A percentile compares a stretch with the other conserved stretches of the same genome.
Conservation (phyloP, 2,329 filamentous ascomycete genomes). For the Ceratocystis cacaofunesta region DNA sequence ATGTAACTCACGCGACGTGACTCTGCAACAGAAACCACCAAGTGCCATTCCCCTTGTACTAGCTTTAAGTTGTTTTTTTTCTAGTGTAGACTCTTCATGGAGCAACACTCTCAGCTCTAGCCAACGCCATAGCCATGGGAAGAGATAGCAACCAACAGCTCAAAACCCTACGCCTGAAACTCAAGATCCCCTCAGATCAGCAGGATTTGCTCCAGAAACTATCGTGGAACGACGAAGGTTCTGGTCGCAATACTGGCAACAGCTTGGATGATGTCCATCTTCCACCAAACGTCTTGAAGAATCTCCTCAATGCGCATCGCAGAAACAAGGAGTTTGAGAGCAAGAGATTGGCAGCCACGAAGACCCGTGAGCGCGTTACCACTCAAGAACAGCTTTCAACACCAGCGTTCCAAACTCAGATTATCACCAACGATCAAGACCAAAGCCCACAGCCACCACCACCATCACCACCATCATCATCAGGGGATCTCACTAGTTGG, state of each 20-base stretch:
- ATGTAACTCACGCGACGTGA: constrained; percentile 3
- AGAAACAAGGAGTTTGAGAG: neutral
- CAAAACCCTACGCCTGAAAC: neutral
- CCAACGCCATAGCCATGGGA: neutral
- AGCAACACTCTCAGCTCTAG: neutral
- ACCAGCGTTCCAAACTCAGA: neutral
- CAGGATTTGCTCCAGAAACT: constrained; percentile 1
- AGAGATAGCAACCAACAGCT: neutral
- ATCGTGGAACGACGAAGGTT: neutral
- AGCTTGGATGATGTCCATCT: constrained; percentile 10
- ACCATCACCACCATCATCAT: neutral
- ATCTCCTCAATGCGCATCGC: constrained; percentile 4
- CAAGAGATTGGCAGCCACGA: neutral
- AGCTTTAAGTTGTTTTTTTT: too few relatives aligned
- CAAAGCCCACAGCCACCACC: neutral
- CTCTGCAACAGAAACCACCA: too few relatives aligned
- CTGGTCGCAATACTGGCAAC: neutral
- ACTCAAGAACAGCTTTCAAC: neutral
- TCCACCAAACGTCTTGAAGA: neutral
- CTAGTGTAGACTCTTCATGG: neutral
- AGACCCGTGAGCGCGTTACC: neutral
- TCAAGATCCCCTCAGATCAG: constrained; percentile 7
- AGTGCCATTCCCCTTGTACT: too few relatives aligned
- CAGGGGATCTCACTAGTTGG: too few relatives aligned
- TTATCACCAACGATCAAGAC: neutral